Conservation (phyloP, 108 stramenopile species). For the Schizochytrium sp. region DNA sequence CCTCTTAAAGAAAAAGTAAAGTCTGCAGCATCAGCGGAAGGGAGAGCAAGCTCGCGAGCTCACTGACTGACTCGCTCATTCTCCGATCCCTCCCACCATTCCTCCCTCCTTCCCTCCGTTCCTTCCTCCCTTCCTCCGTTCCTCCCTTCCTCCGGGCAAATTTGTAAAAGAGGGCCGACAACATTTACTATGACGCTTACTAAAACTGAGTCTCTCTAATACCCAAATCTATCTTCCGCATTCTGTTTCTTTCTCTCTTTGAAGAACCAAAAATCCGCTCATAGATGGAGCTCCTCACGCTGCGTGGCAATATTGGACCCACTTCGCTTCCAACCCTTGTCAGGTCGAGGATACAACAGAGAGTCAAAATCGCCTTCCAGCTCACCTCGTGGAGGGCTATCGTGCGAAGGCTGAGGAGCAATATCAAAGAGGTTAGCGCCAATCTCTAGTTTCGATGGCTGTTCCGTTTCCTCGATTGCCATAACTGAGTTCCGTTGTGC, state of each 20-base stretch:
- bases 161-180: not conserved
- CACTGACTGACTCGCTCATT: not conserved
- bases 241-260: not conserved
- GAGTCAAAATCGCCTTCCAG: not conserved
- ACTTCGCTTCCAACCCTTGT: not conserved
- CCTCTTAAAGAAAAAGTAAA: not conserved
- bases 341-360: not conserved
- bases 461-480: not conserved
- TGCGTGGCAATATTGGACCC: not conserved
- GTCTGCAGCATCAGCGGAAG: no score
- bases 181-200: not conserved
- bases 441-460: conserved; percentile 14
- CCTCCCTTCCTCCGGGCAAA: not conserved
- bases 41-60: not conserved
- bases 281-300: not conserved
- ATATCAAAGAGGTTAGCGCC: not conserved
- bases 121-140: not conserved
- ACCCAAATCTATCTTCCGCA: not conserved
- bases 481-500: not conserved
- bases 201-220: not conserved
- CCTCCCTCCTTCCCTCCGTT: not conserved
- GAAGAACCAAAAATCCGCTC: no score
- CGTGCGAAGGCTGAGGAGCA: not conserved
- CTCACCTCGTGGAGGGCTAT: not conserved
- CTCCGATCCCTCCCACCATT: not conserved